Conservation (phyloP, 2,329 filamentous ascomycete species). For the Colletotrichum eleusines region DNA sequence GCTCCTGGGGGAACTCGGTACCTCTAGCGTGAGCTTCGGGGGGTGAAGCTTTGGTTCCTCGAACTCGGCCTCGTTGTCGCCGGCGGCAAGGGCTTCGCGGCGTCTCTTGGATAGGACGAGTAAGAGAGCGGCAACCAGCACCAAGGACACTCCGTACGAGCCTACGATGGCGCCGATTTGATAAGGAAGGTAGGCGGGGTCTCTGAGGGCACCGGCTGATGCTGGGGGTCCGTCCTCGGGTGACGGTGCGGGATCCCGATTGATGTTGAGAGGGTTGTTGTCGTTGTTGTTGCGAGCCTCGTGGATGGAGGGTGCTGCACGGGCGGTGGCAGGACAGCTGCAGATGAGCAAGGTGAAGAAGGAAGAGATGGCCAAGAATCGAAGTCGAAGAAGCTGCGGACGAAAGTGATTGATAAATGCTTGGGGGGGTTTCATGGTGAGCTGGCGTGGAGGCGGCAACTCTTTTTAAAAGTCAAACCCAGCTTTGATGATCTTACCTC, state of each 20-base stretch:
- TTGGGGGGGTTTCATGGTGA: conserved; percentile 57
- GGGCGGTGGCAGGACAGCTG: conserved; percentile 46
- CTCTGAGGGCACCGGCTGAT: conserved; percentile 67
- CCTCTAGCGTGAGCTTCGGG: conserved; percentile 44
- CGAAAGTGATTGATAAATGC: conserved; percentile 47
- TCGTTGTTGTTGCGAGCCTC: conserved; percentile 45
- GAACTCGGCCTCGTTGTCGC: conserved; percentile 65
- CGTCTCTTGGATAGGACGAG: conserved; percentile 70
- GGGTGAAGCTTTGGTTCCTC: conserved; percentile 45
- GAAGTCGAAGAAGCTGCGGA: conserved; percentile 44
- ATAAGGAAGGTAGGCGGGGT: conserved; percentile 74
- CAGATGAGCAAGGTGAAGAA: conserved; percentile 46
- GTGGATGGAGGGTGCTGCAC: conserved; percentile 47
- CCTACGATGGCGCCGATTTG: conserved; percentile 88
- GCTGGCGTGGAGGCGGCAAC: conserved; percentile 50
- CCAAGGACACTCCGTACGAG: conserved; percentile 82
- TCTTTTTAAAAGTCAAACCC: conserved; percentile 47
- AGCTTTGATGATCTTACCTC: conserved; percentile 55
- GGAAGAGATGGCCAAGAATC: conserved; percentile 40
- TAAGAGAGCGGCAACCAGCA: conserved; percentile 77
- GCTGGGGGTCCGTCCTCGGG: conserved; percentile 71
- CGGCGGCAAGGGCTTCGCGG: conserved; percentile 64
- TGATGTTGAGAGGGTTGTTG: conserved; percentile 57
- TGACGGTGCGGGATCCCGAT: conserved; percentile 68
- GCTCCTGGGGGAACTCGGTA: conserved; percentile 44